Evolutionary conservation across 495 filamentous ascomycete genomes (phyloP), one percentile per base, ranked within the genome.

Genomic region (Aspergillus kassunensis): DNA sequence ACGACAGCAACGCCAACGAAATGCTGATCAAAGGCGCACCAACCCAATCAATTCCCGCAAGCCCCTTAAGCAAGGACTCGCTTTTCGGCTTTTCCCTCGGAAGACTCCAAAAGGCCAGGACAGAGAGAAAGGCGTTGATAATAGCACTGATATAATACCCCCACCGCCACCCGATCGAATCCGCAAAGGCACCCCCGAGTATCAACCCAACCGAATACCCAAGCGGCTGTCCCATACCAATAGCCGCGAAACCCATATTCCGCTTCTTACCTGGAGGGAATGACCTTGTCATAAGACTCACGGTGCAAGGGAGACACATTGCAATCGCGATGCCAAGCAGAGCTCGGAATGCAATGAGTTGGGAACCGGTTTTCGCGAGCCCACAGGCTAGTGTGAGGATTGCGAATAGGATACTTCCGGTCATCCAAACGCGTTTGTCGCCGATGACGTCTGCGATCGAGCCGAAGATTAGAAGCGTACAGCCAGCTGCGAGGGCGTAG

Each of bases 201-300:
- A 84, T 68, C 1, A 84, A 63, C 0, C 81, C 80, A 8, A 80
- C 31, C 0, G 73, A 71, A 59, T 78, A 84, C 2, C 80, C 81
- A 16, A 83, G 33, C 0, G 76, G 76, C 48, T 75, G 70, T 3
- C 72, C 75, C 4, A 74, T 53, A 0, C 80, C 81, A 6, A 80
- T 50, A 34, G 64, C 71, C 0, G 76, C 72, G 54, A 83, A 82
- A 0, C 64, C 80, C 0, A 80, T 53, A 46, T 83, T 86, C 6
- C 81, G 60, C 21, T 56, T 43, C 15, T 64, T 59, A 0, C 81
- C 80, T 7, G 43, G 49, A 0, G 70, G 68, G 37, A 80, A 62
- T 0, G 70, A 58, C n/a, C 65, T 59, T 0, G 77, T 74, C 18
- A 81, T 51, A 15, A 81, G 70, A 30, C 71, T 71, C 8, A 84